phyloP scores from a whole-genome alignment of 257 asterid genomes.

The Salvia miltiorrhiza region DNA sequence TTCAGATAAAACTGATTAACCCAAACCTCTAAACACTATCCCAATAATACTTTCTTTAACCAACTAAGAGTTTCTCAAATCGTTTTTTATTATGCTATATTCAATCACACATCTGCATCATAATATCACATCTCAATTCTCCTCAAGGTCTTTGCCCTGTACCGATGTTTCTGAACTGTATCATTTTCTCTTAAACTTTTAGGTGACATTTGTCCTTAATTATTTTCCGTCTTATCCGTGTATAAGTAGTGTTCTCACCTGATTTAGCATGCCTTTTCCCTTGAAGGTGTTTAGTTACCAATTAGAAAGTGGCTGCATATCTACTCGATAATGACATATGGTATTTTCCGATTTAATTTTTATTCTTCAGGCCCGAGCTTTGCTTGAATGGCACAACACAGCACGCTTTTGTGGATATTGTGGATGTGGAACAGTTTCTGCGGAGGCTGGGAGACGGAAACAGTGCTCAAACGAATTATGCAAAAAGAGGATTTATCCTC shows the following conservation, averaged over 20 bases:
- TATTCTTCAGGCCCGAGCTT: slow-evolving; percentile 69
- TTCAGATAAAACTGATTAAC: too few species aligned
- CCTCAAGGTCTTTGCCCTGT: too few species aligned
- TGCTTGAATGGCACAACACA: slow-evolving; percentile 81
- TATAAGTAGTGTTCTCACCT: too few species aligned
- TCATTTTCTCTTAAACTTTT: neutral
- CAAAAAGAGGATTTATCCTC: slow-evolving; percentile 83
- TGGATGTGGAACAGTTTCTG: slow-evolving; percentile 57
- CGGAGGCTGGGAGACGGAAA: slow-evolving; percentile 90
- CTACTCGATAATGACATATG: neutral
- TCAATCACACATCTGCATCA: too few species aligned
- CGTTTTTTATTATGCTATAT: too few species aligned
- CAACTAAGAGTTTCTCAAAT: too few species aligned
- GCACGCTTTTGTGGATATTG: slow-evolving; percentile 86
- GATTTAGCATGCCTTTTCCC: too few species aligned
- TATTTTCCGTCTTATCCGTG: too few species aligned
- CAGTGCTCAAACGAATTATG: slow-evolving; percentile 77
- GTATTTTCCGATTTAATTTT: slow-evolving; percentile 7
- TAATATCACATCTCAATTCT: too few species aligned
- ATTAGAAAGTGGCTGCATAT: neutral
- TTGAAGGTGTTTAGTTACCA: neutral
- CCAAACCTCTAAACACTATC: too few species aligned
- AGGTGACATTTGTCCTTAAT: neutral
- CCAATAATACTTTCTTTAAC: too few species aligned
- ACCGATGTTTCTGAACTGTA: neutral